Evolutionary conservation across 2,329 filamentous ascomycete genomes (phyloP), one percentile per base, ranked within the genome.

Genomic region (Cercospora zeina): DNA sequence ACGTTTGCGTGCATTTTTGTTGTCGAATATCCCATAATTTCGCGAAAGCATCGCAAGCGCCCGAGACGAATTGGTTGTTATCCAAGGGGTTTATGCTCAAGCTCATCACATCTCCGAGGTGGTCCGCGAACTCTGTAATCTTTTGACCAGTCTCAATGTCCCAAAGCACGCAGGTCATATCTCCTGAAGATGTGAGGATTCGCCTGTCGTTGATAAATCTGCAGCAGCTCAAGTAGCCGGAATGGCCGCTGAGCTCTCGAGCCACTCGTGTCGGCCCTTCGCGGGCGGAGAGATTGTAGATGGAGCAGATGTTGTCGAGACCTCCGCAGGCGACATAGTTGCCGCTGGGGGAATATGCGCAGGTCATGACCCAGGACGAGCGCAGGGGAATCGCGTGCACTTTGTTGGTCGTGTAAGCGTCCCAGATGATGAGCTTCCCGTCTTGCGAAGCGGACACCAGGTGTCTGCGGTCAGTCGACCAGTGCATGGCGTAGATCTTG

Each of bases 91-190:
- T 97, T 78, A 99, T 90, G 84, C 93, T 97, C 80, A 97, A 92
- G 83, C 93, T 97, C 95, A 99, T 99, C 70, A 99, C 95, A 75
- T 99, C 95, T 75, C 95, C 95, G 10, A 99, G 84, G 77, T 99
- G 95, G 79, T 99, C 95, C 74, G 95, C 95, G 71, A 97, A 99
- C 77, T 99, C 95, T 74, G 93, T 96, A 45, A 96, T 90, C 81
- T 97, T 97, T 68, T 93, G 91, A 61, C 95, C 95, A 0, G 93
- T 96, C 80, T 99, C 95, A 68, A 99, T 93, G 81, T 99, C 95
- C 95, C 95, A 99, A 75, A 97, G 90, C 89, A 97, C 97, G 78
- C 95, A 99, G 57, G 95, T 99, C 95, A 99, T 99, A 76, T 99
- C 95, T 67, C 95, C 95, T 2, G 95, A 99, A 0, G 95, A 97